Base-by-base conservation (phyloP, 2,329 filamentous ascomycete genomes). In the Fusarium sp. region DNA sequence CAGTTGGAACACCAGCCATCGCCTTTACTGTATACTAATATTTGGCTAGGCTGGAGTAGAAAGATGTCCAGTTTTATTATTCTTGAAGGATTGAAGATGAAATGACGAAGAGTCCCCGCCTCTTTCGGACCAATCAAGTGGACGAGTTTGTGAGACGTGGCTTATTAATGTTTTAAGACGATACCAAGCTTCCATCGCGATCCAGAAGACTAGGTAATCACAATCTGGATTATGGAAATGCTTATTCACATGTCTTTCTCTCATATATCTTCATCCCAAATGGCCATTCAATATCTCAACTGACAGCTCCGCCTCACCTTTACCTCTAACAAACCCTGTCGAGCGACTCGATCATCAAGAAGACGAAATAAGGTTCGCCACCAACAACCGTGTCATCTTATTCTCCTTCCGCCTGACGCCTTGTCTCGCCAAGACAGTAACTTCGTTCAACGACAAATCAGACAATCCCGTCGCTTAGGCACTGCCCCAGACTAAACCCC, bases 1-100 rank as follows among this genome's bases (percentile, higher is more conserved):
- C 56, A 3, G 42, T 51, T 2, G 63, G 63, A 5, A 66, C 63
- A 1, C 63, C 63, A 2, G 23, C 23, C 23, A 25, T 8, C 40
- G 13, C 34, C 3, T 9, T 34, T 18, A 8, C 13, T 13, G n/a
- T 32, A 34, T 34, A 9, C 10, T 28, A 5, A 12, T 18, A 34
- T 34, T 1, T 34, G 32, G 32, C 32, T 18, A 34, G 8, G 8
- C 8, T 34, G 32, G n/a, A 23, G 14, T 21, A 11, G 18, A n/a
- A n/a, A 49, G 20, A 27, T 28, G 20, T 34, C 16, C 16, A 50
- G 7, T 34, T 50, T 50, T 12, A 34, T 23, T 5, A 23, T 18
- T 34, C 4, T 10, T 12, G 10, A 50, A n/a, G 3, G 6, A n/a
- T 23, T 37, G 9, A 37, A 11, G 34, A 37, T 37, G 16, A 16